Evolutionary conservation across 1,284 basidiomycete species (phyloP), one percentile per base, ranked within the genome.

Genomic region (Ganoderma multipileum): DNA sequence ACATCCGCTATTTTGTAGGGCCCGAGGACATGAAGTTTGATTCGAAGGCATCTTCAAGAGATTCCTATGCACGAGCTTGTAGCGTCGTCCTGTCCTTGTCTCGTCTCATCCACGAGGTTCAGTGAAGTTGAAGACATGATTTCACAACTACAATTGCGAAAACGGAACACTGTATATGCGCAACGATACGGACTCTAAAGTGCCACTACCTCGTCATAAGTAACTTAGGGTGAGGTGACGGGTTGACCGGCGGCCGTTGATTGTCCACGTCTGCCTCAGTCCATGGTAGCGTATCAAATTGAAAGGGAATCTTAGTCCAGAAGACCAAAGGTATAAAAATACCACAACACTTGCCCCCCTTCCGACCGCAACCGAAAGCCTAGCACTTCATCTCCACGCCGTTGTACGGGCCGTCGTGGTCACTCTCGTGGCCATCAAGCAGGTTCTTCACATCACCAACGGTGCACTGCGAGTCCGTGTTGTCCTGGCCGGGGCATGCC

Each of bases 341-440:
- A 42, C 41, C 18, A 18, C 20, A 50, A 23, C 23, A 33, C 33
- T 33, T 33, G 3, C 8, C 33, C 33, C 33, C 33, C 47, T 42
- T 12, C 18, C 41, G 16, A 20, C 41, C 41, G 12, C 9, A 14
- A 39, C 38, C 28, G 6, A 20, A 28, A 55, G 30, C 28, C 63
- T 70, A 84, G 68, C 85, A 87, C 0, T 83, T 83, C 83, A 91
- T 89, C 30, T 62, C 68, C 47, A 91, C 79, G 14, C 85, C 85
- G 67, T 88, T 83, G 74, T 90, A 91, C 8, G 89, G 89, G 2
- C 87, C 87, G 67, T 81, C 77, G 71, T 92, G 91, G 68, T 91
- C 80, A 5, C 68, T 47, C 60, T 75, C 38, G 44, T 82, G 71
- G 0, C 85, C 81, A 0, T 80, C 80, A 20, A 86, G 82, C 66